Percentiles rank a stretch among this genome's conserved stretches.
Evolutionary conservation across 2,329 filamentous ascomycete genomes (phyloP).

Genomic region (Pseudogymnoascus sp.): DNA sequence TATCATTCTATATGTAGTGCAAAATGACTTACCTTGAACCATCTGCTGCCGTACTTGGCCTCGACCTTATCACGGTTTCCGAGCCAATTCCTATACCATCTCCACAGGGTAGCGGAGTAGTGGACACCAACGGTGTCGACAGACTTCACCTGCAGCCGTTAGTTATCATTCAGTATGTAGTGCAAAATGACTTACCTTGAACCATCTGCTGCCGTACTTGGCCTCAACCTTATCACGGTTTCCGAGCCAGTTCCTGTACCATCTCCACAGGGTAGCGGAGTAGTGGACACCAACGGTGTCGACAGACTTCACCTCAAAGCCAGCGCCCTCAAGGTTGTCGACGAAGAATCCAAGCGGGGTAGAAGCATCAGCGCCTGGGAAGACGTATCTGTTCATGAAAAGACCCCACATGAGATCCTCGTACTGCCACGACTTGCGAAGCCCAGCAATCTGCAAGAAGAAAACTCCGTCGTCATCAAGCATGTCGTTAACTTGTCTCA

Average conservation of each 20-base stretch:
- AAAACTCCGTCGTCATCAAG: slow-evolving; percentile 92
- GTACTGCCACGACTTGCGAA: slow-evolving; percentile 94
- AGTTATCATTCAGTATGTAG: not conserved
- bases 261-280: slow-evolving; percentile 91
- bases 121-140: slow-evolving; percentile 93
- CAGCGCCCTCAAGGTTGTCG: slow-evolving; percentile 73
- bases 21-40: slow-evolving; percentile 71
- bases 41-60: slow-evolving; percentile 89
- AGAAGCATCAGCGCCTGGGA: slow-evolving; percentile 92
- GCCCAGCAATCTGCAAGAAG: slow-evolving; percentile 90
- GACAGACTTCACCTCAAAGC: slow-evolving; percentile 83
- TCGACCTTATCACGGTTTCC: slow-evolving; percentile 85
- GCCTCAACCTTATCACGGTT: slow-evolving; percentile 87
- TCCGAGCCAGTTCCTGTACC: slow-evolving; percentile 97
- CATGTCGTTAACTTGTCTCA: slow-evolving; percentile 87
- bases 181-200: slow-evolving; percentile 58
- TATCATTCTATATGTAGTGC: not conserved
- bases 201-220: slow-evolving; percentile 95
- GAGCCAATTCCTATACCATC: slow-evolving; percentile 98
- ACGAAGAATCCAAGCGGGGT: slow-evolving; percentile 86
- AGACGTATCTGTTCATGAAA: slow-evolving; percentile 99
- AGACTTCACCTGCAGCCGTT: slow-evolving; percentile 65
- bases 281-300: slow-evolving; percentile 97
- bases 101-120: slow-evolving; percentile 93
- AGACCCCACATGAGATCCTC: slow-evolving; percentile 97